Conservation (phyloP, 306 rosid genomes). For the Malus orientalis region DNA sequence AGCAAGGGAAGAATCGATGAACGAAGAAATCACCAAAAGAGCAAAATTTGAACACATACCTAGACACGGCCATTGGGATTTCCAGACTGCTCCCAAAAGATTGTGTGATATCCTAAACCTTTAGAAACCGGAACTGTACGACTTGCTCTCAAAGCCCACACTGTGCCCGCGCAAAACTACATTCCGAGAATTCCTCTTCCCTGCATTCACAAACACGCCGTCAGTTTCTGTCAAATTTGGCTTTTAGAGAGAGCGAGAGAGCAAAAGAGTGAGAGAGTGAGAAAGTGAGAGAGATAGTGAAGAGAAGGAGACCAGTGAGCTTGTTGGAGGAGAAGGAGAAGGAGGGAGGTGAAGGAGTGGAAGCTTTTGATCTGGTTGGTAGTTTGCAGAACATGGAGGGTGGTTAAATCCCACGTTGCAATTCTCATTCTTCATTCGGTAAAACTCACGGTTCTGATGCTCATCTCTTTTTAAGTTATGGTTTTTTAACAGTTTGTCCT, state of each 20-base stretch:
- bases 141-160: conserved; percentile 36
- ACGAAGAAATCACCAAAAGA: conserved; percentile 46
- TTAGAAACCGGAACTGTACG: conserved; percentile 55
- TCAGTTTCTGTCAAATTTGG: conserved; percentile 14
- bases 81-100: conserved; percentile 94
- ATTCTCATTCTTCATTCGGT: too few species aligned
- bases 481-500: too few species aligned
- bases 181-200: conserved; percentile 14
- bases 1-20: conserved; percentile 28
- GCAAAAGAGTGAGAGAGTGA: background rate
- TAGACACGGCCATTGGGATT: conserved; percentile 26
- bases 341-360: too few species aligned
- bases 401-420: too few species aligned
- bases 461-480: too few species aligned
- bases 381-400: too few species aligned
- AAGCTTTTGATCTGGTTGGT: too few species aligned
- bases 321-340: too few species aligned
- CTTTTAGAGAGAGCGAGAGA: background rate
- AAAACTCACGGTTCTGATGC: too few species aligned
- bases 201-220: conserved; percentile 19
- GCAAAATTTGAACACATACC: too few species aligned
- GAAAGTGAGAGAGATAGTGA: too few species aligned
- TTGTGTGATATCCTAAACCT: conserved; percentile 71
- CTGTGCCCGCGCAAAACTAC: conserved; percentile 24
- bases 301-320: background rate